Evolutionary conservation across 345 rosid species (phyloP).

Genomic region (Moricandia moricandioides): DNA sequence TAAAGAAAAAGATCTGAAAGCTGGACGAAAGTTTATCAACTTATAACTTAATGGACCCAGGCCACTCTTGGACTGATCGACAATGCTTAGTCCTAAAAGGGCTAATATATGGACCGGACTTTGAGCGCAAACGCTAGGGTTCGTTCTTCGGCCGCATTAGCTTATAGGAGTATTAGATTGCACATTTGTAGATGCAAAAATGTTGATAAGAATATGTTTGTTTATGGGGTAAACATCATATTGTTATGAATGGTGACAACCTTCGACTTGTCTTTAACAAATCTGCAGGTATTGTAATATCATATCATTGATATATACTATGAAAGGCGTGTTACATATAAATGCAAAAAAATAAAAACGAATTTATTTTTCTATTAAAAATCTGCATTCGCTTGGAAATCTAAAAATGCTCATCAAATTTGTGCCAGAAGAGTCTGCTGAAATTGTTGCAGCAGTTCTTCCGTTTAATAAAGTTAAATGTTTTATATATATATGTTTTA

Average conservation of each 20-base stretch:
- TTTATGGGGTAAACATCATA: slow-evolving; percentile 56
- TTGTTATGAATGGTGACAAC: slow-evolving; percentile 38
- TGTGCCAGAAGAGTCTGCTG: slow-evolving; percentile 78
- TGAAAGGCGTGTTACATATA: not conserved
- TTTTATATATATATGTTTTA: too few relatives aligned
- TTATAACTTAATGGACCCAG: not conserved
- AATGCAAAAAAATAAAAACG: not conserved
- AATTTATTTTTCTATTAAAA: slow-evolving; percentile 24
- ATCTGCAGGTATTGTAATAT: slow-evolving; percentile 44
- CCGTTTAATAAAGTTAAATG: slow-evolving; percentile 42
- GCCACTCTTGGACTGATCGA: not conserved
- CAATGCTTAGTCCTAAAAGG: not conserved
- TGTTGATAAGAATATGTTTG: slow-evolving; percentile 35
- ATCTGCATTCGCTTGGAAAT: slow-evolving; percentile 61
- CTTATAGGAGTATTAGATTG: slow-evolving; percentile 41
- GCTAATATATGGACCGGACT: slow-evolving; percentile 1
- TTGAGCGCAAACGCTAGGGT: slow-evolving; percentile 23
- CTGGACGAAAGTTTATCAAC: not conserved
- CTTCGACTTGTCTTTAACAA: slow-evolving; percentile 59
- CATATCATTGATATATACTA: not conserved
- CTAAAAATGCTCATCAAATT: slow-evolving; percentile 70
- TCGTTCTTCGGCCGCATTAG: slow-evolving; percentile 33
- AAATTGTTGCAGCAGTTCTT: slow-evolving; percentile 67
- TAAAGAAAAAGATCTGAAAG: not conserved
- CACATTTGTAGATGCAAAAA: slow-evolving; percentile 40